Evolutionary conservation across 1,284 basidiomycete genomes (phyloP).

Genomic region (Ustilago crameri): DNA sequence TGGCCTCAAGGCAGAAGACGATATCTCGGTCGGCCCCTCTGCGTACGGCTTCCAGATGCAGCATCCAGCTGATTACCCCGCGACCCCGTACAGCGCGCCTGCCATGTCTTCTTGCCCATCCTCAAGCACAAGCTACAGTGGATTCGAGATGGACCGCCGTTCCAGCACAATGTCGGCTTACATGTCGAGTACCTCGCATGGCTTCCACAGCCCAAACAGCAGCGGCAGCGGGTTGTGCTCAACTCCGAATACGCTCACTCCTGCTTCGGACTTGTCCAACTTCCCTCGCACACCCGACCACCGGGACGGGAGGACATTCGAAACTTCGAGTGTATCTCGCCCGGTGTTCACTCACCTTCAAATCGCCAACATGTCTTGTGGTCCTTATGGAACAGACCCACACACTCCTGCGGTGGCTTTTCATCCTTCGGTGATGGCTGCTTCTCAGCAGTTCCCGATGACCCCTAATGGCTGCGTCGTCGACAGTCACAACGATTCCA

Average conservation of each 20-base stretch:
- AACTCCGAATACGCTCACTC: slow-evolving; percentile 29
- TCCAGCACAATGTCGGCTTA: slow-evolving; percentile 28
- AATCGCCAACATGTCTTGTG: slow-evolving; percentile 24
- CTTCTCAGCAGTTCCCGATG: slow-evolving; percentile 10
- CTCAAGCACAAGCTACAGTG: slow-evolving; percentile 19
- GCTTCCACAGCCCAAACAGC: slow-evolving; percentile 28
- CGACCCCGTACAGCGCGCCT: slow-evolving; percentile 29
- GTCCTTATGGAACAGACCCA: slow-evolving; percentile 8
- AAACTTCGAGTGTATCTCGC: slow-evolving; percentile 4
- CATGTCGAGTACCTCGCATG: slow-evolving; percentile 20
- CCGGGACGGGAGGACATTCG: slow-evolving; percentile 18
- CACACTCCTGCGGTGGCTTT: slow-evolving; percentile 6
- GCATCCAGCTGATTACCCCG: slow-evolving; percentile 17
- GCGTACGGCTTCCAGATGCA: slow-evolving; percentile 16
- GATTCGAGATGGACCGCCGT: slow-evolving; percentile 23
- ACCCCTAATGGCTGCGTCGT: slow-evolving; percentile 14
- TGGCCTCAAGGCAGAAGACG: slow-evolving; percentile 24
- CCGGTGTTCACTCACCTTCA: slow-evolving; percentile 28
- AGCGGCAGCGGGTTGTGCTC: slow-evolving; percentile 21
- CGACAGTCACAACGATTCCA: slow-evolving; percentile 4
- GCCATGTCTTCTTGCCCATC: slow-evolving; percentile 37
- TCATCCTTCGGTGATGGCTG: slow-evolving; percentile 6
- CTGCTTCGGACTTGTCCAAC: slow-evolving; percentile 23
- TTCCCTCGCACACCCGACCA: slow-evolving; percentile 43
- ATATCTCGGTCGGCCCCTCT: neutral